Evolutionary conservation across 2,329 filamentous ascomycete species (phyloP), one percentile per base, ranked within the genome.

Genomic region (Cladosporium austrohemisphaericum): DNA sequence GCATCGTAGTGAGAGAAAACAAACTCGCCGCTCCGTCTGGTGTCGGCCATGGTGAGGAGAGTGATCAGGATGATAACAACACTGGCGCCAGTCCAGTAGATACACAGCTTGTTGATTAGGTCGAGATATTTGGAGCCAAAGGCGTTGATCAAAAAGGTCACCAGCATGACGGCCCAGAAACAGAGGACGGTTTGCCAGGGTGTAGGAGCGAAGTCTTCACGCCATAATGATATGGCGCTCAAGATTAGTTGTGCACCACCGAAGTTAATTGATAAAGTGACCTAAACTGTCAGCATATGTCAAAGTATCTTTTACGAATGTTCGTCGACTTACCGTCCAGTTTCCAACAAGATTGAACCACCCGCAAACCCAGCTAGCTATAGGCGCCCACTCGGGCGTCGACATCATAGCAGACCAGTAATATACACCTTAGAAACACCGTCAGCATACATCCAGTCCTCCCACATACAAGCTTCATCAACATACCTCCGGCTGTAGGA

Each of bases 281-380:
- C n/a, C n/a, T n/a, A n/a, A n/a, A n/a, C n/a, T n/a, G n/a, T n/a
- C n/a, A n/a, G n/a, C n/a, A n/a, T n/a, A n/a, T n/a, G n/a, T n/a
- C n/a, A n/a, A n/a, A n/a, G n/a, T n/a, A n/a, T n/a, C n/a, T n/a
- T n/a, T n/a, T n/a, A n/a, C n/a, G n/a, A n/a, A n/a, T n/a, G n/a
- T n/a, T n/a, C n/a, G n/a, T n/a, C n/a, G n/a, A n/a, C n/a, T n/a
- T 22, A 81, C 76, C 0, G 84, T 87, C 84, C 84, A 88, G 64
- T 88, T 88, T 0, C 85, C 85, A 2, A 88, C 83, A 0, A 88
- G 71, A 0, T 83, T 86, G 48, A 86, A 64, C 84, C 85, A 88
- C 11, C 84, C 84, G 4, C 83, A 84, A 22, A 86, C 79, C 73
- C 83, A 88, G 8, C 76, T 81, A 40, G 84, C 80, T 46, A 86